A percentile compares a stretch with the other conserved stretches of the same genome.
Evolutionary conservation across 495 filamentous ascomycete genomes (phyloP).

Genomic region (Delitschia confertaspora): DNA sequence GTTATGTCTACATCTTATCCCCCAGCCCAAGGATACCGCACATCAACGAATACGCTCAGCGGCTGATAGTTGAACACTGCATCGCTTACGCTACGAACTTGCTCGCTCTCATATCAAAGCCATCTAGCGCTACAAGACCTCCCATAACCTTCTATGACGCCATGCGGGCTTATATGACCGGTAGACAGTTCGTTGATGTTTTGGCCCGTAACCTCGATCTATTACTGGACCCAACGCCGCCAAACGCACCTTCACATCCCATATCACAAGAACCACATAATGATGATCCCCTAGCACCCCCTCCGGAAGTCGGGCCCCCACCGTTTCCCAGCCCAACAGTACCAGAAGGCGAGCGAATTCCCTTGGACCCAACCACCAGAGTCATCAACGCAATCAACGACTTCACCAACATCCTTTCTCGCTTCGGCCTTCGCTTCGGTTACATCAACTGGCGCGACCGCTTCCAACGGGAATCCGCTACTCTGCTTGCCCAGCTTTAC

Average conservation of each 20-base stretch:
- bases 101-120: conserved; percentile 42
- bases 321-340: conserved; percentile 15
- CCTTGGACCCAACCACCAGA: conserved; percentile 14
- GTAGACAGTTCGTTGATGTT: conserved; percentile 58
- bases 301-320: conserved; percentile 7
- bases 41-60: conserved; percentile 56
- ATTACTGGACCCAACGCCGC: conserved; percentile 31
- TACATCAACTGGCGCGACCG: conserved; percentile 34
- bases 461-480: conserved; percentile 25
- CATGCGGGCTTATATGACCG: conserved; percentile 62
- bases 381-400: conserved; percentile 32
- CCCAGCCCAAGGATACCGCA: conserved; percentile 51
- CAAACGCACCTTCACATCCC: conserved; percentile 11
- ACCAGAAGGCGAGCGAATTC: conserved; percentile 3
- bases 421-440: conserved; percentile 33
- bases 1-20: conserved; percentile 72
- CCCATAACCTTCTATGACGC: conserved; percentile 64
- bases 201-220: conserved; percentile 47
- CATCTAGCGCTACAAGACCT: conserved; percentile 38
- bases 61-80: conserved; percentile 73
- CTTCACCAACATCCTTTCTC: conserved; percentile 29
- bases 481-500: conserved; percentile 18
- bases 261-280: background rate
- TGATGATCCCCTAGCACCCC: conserved; percentile 22
- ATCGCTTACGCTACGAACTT: conserved; percentile 61